Conservation (phyloP, 148 eudicot species). For the Camellia lanceoleosa region DNA sequence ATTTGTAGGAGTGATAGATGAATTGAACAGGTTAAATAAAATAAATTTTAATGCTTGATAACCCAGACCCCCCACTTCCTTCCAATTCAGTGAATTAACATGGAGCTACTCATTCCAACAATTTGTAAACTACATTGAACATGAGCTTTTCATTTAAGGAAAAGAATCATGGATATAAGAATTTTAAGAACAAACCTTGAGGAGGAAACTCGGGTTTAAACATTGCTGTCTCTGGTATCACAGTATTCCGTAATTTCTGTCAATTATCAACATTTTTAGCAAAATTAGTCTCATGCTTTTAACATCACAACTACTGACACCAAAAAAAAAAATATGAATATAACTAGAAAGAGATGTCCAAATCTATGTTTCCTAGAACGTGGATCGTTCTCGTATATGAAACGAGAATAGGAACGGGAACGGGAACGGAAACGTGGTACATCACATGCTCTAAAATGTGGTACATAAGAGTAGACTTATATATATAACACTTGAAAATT, state of each 20-base stretch:
- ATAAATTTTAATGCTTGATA: not conserved
- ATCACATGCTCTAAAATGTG: no score
- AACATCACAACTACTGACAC: not conserved
- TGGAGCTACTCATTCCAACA: not conserved
- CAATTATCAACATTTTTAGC: not conserved
- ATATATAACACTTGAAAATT: no score
- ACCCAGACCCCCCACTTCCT: not conserved
- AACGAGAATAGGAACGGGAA: no score
- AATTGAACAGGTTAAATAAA: not conserved
- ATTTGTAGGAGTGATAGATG: not conserved
- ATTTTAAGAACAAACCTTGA: slow-evolving; percentile 57
- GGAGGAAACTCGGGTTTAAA: slow-evolving; percentile 90
- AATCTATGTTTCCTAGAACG: no score
- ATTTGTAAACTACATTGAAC: not conserved
- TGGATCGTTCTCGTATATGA: no score
- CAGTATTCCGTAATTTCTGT: slow-evolving; percentile 80
- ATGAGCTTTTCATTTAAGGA: not conserved
- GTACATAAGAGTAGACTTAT: no score
- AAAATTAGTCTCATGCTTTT: not conserved
- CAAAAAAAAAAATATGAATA: not conserved
- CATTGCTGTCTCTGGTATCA: slow-evolving; percentile 92
- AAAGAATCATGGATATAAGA: not conserved
- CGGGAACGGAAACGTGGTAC: no score
- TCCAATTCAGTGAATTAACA: not conserved
- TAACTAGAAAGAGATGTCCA: not conserved